Evolutionary conservation across 768 basidiomycete species (phyloP), one percentile per base, ranked within the genome.

Genomic region (Podaxis pistillaris): DNA sequence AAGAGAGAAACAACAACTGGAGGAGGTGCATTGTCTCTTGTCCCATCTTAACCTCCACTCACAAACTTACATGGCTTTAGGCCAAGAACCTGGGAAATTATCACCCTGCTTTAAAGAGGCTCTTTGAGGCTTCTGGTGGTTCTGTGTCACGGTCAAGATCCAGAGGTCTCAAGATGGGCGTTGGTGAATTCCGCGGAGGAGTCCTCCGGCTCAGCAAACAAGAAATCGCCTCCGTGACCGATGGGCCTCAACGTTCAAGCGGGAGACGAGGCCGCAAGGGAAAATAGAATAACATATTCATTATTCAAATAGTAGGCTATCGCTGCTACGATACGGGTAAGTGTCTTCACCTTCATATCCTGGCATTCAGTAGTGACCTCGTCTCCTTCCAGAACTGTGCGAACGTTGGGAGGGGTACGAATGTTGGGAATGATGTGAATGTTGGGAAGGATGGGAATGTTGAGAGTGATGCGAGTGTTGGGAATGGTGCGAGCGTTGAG

Each of bases 51-150:
- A 60, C 46, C 52, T 40, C 15, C 19, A 30, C 8, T 62, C n/a
- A 36, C 61, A 38, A 22, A 30, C 4, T 17, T 58, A 46, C 54
- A 55, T 51, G 57, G 44, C 63, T 33, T 33, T 44, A 94, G 93
- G 91, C 91, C 4, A 94, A 93, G 74, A 83, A 90, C 65, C 65
- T 91, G 64, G 93, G 93, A 17, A 94, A 93, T 71, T 94, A 93
- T 70, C 91, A 94, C 67, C 91, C 90, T 41, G 78, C 81, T 3
- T 75, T 94, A 59, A 94, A 93, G 72, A 85, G 82, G 63, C 65
- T 88, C 6, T 91, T 87, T 68, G 71, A 75, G 19, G 63, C 68
- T 19, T 69, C 72, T 19, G 68, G 74, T 19, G 64, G 60, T 7
- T 56, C 67, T 52, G 62, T 69, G n/a, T 74, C 69, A 49, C 78